Percentiles rank a stretch among this genome's conserved stretches.
Conservation (phyloP, 108 stramenopile genomes). For the Cyclostephanos invisitatus region DNA sequence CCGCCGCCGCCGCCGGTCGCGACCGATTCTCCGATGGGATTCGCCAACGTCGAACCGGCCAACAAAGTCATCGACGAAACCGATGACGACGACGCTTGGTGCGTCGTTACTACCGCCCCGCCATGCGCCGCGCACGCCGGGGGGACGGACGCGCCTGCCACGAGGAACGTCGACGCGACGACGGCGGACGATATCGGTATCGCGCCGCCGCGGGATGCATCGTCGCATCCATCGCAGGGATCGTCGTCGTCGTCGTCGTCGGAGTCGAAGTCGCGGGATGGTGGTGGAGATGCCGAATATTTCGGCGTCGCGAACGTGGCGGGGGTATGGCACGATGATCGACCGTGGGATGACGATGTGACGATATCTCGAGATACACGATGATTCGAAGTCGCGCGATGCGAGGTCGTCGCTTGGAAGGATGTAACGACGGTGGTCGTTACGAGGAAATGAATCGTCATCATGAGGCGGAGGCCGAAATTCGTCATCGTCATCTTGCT, state of each 20-base stretch:
- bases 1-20: neutral
- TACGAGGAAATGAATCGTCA: neutral
- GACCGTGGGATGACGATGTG: neutral
- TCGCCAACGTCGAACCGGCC: slow-evolving; percentile 10
- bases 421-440: neutral
- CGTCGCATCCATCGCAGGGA: neutral
- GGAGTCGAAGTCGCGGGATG: neutral
- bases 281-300: too few species aligned
- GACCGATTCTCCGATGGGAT: slow-evolving; percentile 18
- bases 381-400: neutral
- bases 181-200: neutral
- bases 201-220: neutral
- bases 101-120: neutral
- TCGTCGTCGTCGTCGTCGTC: neutral
- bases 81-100: neutral
- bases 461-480: too few species aligned
- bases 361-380: neutral
- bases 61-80: slow-evolving; percentile 1
- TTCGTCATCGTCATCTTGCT: too few species aligned
- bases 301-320: too few species aligned
- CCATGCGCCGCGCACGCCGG: neutral
- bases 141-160: neutral
- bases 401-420: neutral
- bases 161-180: neutral
- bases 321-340: neutral